Percentiles rank a stretch among this genome's conserved stretches.
Conservation (phyloP, 371 early-diverging fungal genomes). For the Mucor irregularis region DNA sequence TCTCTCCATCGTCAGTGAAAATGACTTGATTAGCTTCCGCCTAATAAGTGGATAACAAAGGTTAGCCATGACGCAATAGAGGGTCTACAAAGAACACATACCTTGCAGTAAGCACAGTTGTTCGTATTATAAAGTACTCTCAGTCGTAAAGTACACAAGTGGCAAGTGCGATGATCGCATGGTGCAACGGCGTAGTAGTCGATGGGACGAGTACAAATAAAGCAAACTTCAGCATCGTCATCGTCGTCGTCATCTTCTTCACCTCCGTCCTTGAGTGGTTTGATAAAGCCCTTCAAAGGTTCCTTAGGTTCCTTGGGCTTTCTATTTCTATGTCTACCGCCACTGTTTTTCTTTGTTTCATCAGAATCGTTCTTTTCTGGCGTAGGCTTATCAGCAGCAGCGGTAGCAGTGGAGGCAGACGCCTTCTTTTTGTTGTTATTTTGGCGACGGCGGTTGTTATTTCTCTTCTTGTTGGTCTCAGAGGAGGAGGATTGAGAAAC, state of each 20-base stretch:
- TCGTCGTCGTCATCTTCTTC: slow-evolving; percentile 26
- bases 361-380: not conserved
- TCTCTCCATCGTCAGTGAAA: slow-evolving; percentile 66
- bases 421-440: slow-evolving; percentile 1
- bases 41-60: not conserved
- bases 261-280: not conserved
- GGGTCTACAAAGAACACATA: too few species aligned
- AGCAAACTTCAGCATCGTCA: slow-evolving; percentile 66
- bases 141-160: slow-evolving; percentile 85
- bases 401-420: not conserved
- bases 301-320: not conserved
- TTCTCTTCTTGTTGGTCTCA: slow-evolving; percentile 5
- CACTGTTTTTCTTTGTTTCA: not conserved
- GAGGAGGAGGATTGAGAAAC: slow-evolving; percentile 3
- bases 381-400: too few species aligned
- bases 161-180: slow-evolving; percentile 93
- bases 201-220: slow-evolving; percentile 90
- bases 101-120: slow-evolving; percentile 92
- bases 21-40: slow-evolving; percentile 20
- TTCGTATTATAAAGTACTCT: slow-evolving; percentile 85
- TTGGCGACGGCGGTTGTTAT: slow-evolving; percentile 1
- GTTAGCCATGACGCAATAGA: not conserved
- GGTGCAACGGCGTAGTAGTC: slow-evolving; percentile 80
- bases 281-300: slow-evolving; percentile 8
- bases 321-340: not conserved